These are phyloP conservation scores for Macrophomina phaseolina DNA, from an alignment of 2,329 filamentous ascomycete genomes.

Conservation along the genomic window DNA sequence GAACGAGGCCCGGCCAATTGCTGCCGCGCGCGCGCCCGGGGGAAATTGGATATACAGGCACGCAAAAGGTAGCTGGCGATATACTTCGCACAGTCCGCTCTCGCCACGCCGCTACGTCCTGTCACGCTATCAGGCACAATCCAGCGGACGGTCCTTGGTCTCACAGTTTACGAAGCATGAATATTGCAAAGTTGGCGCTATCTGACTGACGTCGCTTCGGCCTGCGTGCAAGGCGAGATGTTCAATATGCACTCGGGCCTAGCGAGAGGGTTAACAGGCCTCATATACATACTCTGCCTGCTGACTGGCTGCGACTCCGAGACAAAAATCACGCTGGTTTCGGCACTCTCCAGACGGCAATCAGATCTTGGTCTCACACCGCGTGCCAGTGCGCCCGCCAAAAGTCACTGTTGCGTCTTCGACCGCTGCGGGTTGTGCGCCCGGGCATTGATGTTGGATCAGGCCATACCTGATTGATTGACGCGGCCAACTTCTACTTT, in stretches of 20 bases:
- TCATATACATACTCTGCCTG: conserved; percentile 15
- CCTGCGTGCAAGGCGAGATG: not conserved
- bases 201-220: not conserved
- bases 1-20: conserved; percentile 7
- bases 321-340: conserved; percentile 14
- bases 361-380: conserved; percentile 21
- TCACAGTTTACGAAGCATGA: conserved; percentile 21
- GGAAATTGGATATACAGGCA: conserved; percentile 26
- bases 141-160: conserved; percentile 9
- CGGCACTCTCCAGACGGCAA: conserved; percentile 21
- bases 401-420: conserved; percentile 10
- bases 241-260: conserved; percentile 9
- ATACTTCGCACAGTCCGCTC: conserved; percentile 21
- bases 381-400: conserved; percentile 13
- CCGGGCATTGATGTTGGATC: conserved; percentile 23
- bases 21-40: conserved; percentile 19
- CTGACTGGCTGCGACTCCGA: not conserved
- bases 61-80: conserved; percentile 21
- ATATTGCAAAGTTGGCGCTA: conserved; percentile 22
- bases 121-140: conserved; percentile 11
- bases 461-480: conserved; percentile 27
- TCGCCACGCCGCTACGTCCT: not conserved
- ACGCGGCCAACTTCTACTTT: conserved; percentile 9
- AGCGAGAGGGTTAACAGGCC: conserved; percentile 13
- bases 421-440: conserved; percentile 21